Evolutionary conservation across 2,329 filamentous ascomycete genomes (phyloP).

Genomic region (Aspergillus floridensis): DNA sequence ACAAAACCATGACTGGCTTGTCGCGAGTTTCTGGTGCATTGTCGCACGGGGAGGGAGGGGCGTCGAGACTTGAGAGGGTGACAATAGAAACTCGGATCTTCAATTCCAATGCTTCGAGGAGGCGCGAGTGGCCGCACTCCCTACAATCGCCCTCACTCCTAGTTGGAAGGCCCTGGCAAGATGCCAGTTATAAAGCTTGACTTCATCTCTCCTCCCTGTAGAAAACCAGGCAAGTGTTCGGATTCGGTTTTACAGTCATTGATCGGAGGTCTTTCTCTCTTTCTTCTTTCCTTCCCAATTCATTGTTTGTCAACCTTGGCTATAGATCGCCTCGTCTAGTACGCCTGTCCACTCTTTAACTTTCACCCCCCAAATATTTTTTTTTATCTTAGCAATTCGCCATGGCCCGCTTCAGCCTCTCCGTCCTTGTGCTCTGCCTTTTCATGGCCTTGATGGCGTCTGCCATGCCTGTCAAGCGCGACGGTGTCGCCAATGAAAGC

Average conservation of each 20-base stretch:
- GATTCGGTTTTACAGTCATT: neutral
- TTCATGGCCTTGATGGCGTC: slow-evolving; percentile 30
- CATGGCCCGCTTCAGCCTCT: slow-evolving; percentile 34
- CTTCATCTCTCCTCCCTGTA: neutral
- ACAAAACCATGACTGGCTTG: neutral
- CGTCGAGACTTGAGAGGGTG: neutral
- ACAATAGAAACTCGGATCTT: neutral
- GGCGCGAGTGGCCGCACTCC: neutral
- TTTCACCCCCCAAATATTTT: neutral
- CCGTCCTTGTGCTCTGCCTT: slow-evolving; percentile 29
- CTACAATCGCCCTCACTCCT: neutral
- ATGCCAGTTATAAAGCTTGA: neutral
- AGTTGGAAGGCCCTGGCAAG: neutral
- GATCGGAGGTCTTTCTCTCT: neutral
- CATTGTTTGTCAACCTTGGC: neutral
- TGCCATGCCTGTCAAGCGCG: slow-evolving; percentile 27
- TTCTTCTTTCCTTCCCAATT: neutral
- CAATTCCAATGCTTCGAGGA: neutral
- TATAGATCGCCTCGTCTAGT: slow-evolving; percentile 9
- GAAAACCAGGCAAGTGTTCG: neutral
- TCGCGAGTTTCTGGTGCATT: neutral
- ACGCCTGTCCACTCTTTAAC: slow-evolving; percentile 18
- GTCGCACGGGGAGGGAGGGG: neutral
- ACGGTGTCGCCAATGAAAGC: neutral
- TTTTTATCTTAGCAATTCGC: slow-evolving; percentile 14